Conservation (phyloP, 257 asterid genomes). For the Nicotiana obtusifolia region DNA sequence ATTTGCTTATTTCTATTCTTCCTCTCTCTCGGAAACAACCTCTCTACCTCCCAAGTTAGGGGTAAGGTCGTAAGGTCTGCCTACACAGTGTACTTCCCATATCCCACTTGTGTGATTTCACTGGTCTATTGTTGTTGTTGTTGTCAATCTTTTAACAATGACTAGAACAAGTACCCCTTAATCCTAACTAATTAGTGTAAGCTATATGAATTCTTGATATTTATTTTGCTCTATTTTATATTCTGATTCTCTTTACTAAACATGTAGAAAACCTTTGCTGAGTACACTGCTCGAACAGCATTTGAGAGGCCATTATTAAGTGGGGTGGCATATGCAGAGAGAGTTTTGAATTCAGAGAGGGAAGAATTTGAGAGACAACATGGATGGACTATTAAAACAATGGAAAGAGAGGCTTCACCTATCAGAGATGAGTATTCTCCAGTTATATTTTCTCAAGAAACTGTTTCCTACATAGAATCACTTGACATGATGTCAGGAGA, state of each 20-base stretch:
- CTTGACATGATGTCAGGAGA: conserved; percentile 99
- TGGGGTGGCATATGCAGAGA: conserved; percentile 93
- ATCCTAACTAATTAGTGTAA: not conserved
- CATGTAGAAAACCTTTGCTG: conserved; percentile 84
- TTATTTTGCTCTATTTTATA: not conserved
- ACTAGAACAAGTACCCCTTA: not conserved
- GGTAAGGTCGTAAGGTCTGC: too few relatives aligned
- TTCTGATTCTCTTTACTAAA: not conserved
- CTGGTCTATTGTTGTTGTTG: too few relatives aligned
- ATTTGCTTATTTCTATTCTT: too few relatives aligned
- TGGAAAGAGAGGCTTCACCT: conserved; percentile 85
- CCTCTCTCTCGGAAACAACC: too few relatives aligned
- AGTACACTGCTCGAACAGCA: conserved; percentile 79
- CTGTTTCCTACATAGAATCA: conserved; percentile 76
- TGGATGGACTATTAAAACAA: conserved; percentile 85
- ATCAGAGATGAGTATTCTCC: conserved; percentile 85
- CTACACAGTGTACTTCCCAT: too few relatives aligned
- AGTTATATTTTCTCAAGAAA: conserved; percentile 85
- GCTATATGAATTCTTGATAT: not conserved
- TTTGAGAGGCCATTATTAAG: conserved; percentile 92
- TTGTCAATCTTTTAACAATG: not conserved
- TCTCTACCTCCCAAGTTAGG: too few relatives aligned
- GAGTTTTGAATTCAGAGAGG: conserved; percentile 62
- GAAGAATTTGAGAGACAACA: conserved; percentile 65
- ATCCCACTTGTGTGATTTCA: too few relatives aligned